Evolutionary conservation across 176 grass and related monocot genomes (phyloP).

Genomic region (Dendrocalamus sinicus): DNA sequence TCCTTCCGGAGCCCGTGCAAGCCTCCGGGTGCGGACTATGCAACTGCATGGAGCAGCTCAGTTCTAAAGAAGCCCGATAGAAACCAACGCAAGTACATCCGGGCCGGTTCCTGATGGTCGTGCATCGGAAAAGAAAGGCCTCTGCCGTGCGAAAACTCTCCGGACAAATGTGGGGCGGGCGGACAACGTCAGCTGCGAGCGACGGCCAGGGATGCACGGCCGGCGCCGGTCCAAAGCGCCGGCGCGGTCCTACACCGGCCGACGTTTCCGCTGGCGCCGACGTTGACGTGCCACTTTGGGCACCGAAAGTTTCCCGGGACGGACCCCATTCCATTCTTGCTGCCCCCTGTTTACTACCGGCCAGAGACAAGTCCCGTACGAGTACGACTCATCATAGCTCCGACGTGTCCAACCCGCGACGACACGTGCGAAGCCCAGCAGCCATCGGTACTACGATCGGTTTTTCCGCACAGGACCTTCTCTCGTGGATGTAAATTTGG

Average conservation of each 20-base stretch:
- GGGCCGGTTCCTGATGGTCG: no score
- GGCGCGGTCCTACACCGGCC: background rate
- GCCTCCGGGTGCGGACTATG: no score
- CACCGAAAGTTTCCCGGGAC: slow-evolving; percentile 46
- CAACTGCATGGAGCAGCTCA: no score
- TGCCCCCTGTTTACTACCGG: background rate
- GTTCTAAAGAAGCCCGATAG: no score
- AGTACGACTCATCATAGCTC: background rate
- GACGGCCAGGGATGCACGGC: background rate
- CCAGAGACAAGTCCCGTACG: background rate
- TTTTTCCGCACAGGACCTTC: background rate
- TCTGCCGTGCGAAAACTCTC: background rate
- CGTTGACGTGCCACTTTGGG: slow-evolving; percentile 30
- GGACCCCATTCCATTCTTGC: background rate
- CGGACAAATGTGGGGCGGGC: background rate
- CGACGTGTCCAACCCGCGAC: slow-evolving; percentile 15
- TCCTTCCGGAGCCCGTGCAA: background rate
- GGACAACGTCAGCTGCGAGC: background rate
- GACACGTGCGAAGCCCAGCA: slow-evolving; percentile 31
- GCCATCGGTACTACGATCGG: background rate
- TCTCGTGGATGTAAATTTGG: background rate
- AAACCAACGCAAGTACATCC: no score
- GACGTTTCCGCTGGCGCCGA: slow-evolving; percentile 38
- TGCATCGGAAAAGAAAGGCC: background rate
- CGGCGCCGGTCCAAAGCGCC: slow-evolving; percentile 8